Evolutionary conservation across 2,329 filamentous ascomycete genomes (phyloP).

Genomic region (Tolypocladium tundrense): DNA sequence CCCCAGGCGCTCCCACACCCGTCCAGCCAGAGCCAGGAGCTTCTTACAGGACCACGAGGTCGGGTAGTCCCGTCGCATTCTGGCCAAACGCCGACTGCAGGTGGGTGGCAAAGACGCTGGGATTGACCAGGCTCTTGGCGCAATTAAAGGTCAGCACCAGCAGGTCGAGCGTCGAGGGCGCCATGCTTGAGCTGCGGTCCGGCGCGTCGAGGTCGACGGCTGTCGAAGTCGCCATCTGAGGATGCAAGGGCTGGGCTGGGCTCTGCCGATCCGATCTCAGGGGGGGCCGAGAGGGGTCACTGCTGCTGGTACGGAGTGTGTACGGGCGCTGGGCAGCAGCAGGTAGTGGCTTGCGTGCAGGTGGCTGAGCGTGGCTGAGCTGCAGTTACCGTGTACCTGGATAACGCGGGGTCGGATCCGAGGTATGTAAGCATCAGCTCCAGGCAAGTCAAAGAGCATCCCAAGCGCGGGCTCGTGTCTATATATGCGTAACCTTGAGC

Average conservation of each 20-base stretch:
- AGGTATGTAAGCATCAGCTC: neutral
- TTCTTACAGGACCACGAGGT: constrained; percentile 48
- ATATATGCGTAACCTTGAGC: neutral
- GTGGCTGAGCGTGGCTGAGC: neutral
- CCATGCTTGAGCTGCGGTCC: constrained; percentile 13
- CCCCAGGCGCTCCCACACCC: neutral
- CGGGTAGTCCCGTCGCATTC: constrained; percentile 36
- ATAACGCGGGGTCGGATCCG: neutral
- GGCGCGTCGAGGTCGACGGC: neutral
- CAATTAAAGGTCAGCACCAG: constrained; percentile 89
- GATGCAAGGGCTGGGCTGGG: neutral
- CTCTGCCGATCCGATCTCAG: neutral
- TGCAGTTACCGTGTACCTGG: neutral
- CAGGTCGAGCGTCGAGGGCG: constrained; percentile 48
- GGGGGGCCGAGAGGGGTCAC: neutral
- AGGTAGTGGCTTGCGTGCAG: neutral
- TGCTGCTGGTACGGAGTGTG: neutral
- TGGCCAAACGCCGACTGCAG: constrained; percentile 50
- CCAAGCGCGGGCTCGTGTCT: neutral
- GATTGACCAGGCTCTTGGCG: constrained; percentile 60
- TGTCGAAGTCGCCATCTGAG: constrained; percentile 2
- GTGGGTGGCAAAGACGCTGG: constrained; percentile 59
- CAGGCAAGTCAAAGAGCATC: neutral
- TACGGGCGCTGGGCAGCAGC: neutral
- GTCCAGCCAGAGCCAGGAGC: neutral